A percentile compares a stretch with the other conserved stretches of the same genome.
These are phyloP conservation scores for Pythium sp. DNA, from an alignment of 352 stramenopile species.

Conservation along the genomic window DNA sequence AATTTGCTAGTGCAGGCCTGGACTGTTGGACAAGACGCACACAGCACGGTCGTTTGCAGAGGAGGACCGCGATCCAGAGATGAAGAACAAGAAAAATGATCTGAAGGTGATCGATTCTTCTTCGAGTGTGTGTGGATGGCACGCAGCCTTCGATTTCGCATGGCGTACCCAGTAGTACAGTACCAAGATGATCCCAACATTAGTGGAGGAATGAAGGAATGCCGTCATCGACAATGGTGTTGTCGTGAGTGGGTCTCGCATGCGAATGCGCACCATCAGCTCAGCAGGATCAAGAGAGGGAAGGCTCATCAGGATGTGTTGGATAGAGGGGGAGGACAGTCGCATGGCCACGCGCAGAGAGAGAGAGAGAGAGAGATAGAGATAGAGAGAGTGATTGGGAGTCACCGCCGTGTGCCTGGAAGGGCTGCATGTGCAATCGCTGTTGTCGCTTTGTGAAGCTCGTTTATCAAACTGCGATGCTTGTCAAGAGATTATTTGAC, in stretches of 20 bases:
- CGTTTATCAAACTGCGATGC: background rate
- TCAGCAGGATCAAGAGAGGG: background rate
- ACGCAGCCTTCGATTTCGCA: background rate
- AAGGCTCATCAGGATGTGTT: conserved; percentile 7
- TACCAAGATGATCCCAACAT: background rate
- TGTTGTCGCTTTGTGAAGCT: conserved; percentile 2
- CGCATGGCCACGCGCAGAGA: background rate
- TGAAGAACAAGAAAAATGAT: background rate
- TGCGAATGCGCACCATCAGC: background rate
- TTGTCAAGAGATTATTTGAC: background rate
- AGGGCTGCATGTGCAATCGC: conserved; percentile 1
- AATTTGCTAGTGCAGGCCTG: background rate
- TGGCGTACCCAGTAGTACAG: background rate
- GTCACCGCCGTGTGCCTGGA: background rate
- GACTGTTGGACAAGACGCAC: background rate
- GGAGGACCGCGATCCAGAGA: background rate
- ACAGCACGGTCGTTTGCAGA: background rate
- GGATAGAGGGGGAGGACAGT: background rate
- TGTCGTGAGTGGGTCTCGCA: background rate
- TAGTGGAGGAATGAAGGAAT: background rate
- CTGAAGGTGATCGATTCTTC: background rate
- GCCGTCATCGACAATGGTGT: background rate
- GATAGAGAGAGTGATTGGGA: background rate
- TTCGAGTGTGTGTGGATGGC: background rate
- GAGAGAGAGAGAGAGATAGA: background rate